Evolutionary conservation across 257 asterid species (phyloP).

Genomic region (Petunia axillaris): DNA sequence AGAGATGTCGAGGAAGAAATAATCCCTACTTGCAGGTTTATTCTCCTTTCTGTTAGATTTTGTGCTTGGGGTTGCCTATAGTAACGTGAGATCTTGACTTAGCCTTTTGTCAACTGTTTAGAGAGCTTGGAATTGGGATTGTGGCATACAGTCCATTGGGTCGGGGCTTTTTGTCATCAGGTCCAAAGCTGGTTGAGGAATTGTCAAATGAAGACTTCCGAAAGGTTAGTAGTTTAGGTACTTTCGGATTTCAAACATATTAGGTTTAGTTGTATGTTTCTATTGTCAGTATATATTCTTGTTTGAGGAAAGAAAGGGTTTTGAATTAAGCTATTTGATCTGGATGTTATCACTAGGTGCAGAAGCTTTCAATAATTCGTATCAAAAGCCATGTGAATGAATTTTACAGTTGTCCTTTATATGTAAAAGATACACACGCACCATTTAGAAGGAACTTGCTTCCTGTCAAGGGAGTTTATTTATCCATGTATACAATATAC

Average conservation of each 20-base stretch:
- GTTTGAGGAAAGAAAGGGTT: not conserved
- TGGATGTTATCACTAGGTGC: not conserved
- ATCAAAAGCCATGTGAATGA: too few species aligned
- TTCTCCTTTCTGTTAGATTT: not conserved
- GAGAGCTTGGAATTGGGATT: slow-evolving; percentile 34
- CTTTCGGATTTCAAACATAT: not conserved
- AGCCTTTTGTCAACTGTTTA: not conserved
- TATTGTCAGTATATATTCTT: not conserved
- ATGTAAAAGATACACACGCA: too few species aligned
- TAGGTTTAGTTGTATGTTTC: not conserved
- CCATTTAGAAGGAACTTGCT: too few species aligned
- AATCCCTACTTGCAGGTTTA: slow-evolving; percentile 39
- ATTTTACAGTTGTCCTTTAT: not conserved
- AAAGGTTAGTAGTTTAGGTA: slow-evolving; percentile 17
- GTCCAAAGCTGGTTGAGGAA: slow-evolving; percentile 27
- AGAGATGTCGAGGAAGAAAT: slow-evolving; percentile 44
- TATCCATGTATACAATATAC: not conserved
- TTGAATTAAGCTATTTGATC: not conserved
- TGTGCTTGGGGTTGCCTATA: not conserved
- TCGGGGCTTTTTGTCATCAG: slow-evolving; percentile 32
- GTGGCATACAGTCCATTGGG: slow-evolving; percentile 38
- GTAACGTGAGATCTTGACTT: not conserved
- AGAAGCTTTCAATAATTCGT: not conserved
- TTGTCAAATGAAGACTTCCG: slow-evolving; percentile 30
- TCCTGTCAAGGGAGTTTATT: not conserved